Base-by-base conservation (phyloP, 1,284 basidiomycete genomes). In the Pyrrhoderma noxium region DNA sequence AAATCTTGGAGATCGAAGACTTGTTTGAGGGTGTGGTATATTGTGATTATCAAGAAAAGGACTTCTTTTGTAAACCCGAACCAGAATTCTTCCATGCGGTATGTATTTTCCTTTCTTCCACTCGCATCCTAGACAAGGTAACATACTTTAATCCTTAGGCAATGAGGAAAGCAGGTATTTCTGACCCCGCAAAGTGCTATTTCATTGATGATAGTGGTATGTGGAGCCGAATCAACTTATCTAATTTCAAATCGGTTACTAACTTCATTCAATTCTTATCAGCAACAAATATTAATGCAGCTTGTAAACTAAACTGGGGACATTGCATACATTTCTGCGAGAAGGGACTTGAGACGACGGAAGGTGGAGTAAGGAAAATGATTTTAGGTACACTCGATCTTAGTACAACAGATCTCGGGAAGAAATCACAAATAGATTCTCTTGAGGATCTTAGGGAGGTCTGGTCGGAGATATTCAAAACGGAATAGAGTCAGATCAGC, bases 1-100 rank as follows among this genome's bases (percentile, higher is more conserved):
- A 72, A 8, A 87, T 93, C 31, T 72, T 94, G 36, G 72, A 79
- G 44, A 66, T 94, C 11, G 75, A 80, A 16, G 85, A 91, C 60
- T 77, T 82, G 46, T 71, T 94, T 51, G 91, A 94, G 59, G 88
- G 80, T 11, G 64, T 93, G 13, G 77, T 91, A 8, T 94, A 73
- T 61, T 94, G 91, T 62, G 82, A 94, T 67, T 94, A 94, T 59
- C 67, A 72, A 7, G 60, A 78, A 36, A 71, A 76, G 13, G 65
- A 85, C 55, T 90, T 94, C 65, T 73, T 75, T 3, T 93, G 90
- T 71, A 94, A 94, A 62, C 91, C 91, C 8, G 88, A 93, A 58
- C 64, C 76, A 1, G 74, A 77, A 50, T 91, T 73, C 62, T 92
- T 49, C 43, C 34, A 50, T 39, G 14, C 41, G 22, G 52, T 50